These are phyloP conservation scores for Boletus sp. DNA, from an alignment of 768 basidiomycete species.

Conservation along the genomic window DNA sequence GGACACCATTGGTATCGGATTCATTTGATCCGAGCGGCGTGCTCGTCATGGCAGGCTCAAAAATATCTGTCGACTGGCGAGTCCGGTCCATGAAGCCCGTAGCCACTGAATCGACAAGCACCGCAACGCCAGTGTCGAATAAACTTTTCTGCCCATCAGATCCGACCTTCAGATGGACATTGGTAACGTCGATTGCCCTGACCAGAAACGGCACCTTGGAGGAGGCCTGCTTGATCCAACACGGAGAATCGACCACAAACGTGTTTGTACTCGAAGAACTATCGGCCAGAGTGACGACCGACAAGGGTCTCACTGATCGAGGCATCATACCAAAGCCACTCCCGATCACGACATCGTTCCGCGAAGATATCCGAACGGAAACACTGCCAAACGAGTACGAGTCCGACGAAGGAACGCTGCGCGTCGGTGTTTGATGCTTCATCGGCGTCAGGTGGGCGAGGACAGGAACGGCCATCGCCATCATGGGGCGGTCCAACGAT, in stretches of 20 bases:
- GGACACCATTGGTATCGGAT: not conserved
- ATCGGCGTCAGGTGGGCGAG: slow-evolving; percentile 9
- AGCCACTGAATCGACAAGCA: not conserved
- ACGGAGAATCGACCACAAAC: slow-evolving; percentile 24
- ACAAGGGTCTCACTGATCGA: slow-evolving; percentile 6
- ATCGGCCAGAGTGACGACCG: slow-evolving; percentile 6
- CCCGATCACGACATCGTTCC: not conserved
- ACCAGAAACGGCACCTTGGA: slow-evolving; percentile 9
- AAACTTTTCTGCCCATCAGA: not conserved
- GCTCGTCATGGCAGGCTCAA: slow-evolving; percentile 17
- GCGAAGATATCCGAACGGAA: slow-evolving; percentile 10
- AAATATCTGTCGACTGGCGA: not conserved
- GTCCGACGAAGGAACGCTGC: not conserved
- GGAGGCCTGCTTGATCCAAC: slow-evolving; percentile 4
- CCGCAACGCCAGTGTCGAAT: not conserved
- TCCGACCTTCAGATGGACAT: not conserved
- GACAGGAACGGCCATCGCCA: not conserved
- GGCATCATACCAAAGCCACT: slow-evolving; percentile 1
- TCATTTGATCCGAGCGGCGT: slow-evolving; percentile 11
- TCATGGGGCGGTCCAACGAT: not conserved
- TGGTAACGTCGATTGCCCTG: not conserved
- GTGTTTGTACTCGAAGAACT: slow-evolving; percentile 20
- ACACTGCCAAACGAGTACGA: slow-evolving; percentile 1
- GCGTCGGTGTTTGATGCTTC: not conserved
- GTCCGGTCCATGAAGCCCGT: not conserved